phyloP scores from a whole-genome alignment of 768 basidiomycete species.

The Galerina marginata region DNA sequence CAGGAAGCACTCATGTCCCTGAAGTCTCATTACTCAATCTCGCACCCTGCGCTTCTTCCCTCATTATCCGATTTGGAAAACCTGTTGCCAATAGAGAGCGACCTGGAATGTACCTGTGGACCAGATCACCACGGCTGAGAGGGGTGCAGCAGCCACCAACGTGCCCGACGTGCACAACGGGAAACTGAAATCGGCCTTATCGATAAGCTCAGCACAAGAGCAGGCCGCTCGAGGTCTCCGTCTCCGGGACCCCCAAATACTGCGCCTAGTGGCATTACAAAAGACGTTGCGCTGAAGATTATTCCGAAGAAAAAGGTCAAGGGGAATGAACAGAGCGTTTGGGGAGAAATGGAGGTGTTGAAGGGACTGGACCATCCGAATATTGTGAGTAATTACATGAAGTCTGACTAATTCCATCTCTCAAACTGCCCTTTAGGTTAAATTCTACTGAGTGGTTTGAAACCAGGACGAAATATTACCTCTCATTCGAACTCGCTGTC shows the following conservation, averaged over 20 bases:
- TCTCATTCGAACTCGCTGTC: conserved; percentile 92
- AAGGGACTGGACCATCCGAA: conserved; percentile 91
- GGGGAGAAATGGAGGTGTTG: conserved; percentile 93
- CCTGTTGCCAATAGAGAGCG: conserved; percentile 54
- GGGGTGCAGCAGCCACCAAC: conserved; percentile 53
- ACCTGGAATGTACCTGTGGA: conserved; percentile 79
- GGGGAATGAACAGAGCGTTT: conserved; percentile 86
- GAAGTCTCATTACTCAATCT: background rate
- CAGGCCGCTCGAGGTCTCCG: conserved; percentile 25
- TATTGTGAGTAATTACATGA: conserved; percentile 61
- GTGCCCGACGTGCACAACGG: conserved; percentile 21
- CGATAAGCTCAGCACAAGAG: conserved; percentile 22
- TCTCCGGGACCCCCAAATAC: conserved; percentile 29
- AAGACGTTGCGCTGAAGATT: conserved; percentile 87
- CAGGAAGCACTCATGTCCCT: conserved; percentile 1
- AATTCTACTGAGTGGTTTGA: conserved; percentile 98
- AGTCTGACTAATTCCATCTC: background rate
- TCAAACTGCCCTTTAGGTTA: conserved; percentile 61
- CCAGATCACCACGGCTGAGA: conserved; percentile 58
- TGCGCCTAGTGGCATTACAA: conserved; percentile 45
- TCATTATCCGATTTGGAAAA: conserved; percentile 7
- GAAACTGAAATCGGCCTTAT: conserved; percentile 17
- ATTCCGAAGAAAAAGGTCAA: conserved; percentile 97
- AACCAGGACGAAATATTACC: conserved; percentile 90
- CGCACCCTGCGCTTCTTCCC: background rate